phyloP scores from a whole-genome alignment of 2,329 filamentous ascomycete genomes.

The Drechmeria coniospora region DNA sequence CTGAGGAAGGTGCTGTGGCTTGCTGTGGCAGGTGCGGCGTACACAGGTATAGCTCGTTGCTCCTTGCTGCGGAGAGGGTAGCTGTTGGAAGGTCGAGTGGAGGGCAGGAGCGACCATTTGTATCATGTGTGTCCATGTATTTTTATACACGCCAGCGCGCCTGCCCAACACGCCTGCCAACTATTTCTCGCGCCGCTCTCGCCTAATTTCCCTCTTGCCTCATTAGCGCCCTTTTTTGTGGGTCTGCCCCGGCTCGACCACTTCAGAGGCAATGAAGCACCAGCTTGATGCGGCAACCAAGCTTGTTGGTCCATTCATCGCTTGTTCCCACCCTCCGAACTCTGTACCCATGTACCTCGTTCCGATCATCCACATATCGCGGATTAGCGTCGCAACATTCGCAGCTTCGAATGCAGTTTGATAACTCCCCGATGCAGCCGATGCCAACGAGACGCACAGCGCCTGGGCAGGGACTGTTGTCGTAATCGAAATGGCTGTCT shows the following conservation, averaged over 20 bases:
- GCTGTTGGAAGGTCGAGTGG: slow-evolving; percentile 23
- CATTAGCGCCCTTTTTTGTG: slow-evolving; percentile 13
- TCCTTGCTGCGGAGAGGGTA: slow-evolving; percentile 7
- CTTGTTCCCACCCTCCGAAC: too few species aligned
- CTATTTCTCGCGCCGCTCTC: slow-evolving; percentile 17
- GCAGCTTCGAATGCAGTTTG: too few species aligned
- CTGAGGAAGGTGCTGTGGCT: too few species aligned
- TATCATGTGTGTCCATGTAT: slow-evolving; percentile 28
- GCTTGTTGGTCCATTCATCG: too few species aligned
- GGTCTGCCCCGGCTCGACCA: slow-evolving; percentile 1
- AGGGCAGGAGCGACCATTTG: slow-evolving; percentile 26
- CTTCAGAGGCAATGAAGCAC: background rate
- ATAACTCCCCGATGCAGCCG: too few species aligned
- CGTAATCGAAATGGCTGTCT: too few species aligned
- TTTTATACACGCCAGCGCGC: slow-evolving; percentile 25
- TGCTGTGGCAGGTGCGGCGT: too few species aligned
- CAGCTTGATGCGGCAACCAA: background rate
- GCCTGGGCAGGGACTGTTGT: too few species aligned
- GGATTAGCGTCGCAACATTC: too few species aligned
- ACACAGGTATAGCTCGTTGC: background rate
- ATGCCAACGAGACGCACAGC: too few species aligned
- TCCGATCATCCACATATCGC: too few species aligned
- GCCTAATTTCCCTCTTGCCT: slow-evolving; percentile 22
- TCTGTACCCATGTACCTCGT: too few species aligned
- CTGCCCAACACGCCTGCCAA: slow-evolving; percentile 13